phyloP scores from a whole-genome alignment of 148 eudicot genomes.

The Talinum fruticosum region DNA sequence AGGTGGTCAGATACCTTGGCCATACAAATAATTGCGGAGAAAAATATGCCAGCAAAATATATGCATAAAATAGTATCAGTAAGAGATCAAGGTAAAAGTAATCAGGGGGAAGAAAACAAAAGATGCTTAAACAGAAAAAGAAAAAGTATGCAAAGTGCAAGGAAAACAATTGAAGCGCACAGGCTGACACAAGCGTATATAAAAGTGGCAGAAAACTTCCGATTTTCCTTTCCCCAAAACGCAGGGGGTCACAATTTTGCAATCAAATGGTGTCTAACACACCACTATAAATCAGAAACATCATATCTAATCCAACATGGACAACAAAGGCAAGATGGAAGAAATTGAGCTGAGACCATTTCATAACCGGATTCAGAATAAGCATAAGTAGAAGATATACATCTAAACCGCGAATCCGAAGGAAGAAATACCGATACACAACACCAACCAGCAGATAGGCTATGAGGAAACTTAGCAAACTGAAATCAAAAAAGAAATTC shows the following conservation, averaged over 20 bases:
- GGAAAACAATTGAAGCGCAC: not conserved
- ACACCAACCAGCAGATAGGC: slow-evolving; percentile 64
- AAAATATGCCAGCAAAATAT: not conserved
- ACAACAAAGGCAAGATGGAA: slow-evolving; percentile 4
- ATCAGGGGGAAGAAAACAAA: not conserved
- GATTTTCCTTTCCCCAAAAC: not conserved
- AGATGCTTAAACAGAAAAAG: not conserved
- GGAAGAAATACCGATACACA: slow-evolving; percentile 68
- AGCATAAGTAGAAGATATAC: slow-evolving; percentile 37
- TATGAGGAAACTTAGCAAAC: slow-evolving; percentile 64
- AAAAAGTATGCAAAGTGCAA: not conserved
- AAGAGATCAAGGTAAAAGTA: not conserved
- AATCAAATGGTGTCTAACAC: not conserved
- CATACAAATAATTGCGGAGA: not conserved
- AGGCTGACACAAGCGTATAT: not conserved
- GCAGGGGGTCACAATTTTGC: not conserved
- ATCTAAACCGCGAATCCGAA: slow-evolving; percentile 71
- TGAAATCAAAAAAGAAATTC: slow-evolving; percentile 29
- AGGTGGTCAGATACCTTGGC: not conserved
- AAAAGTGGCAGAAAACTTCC: not conserved
- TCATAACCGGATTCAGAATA: slow-evolving; percentile 5
- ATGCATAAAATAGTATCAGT: not conserved
- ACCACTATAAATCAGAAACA: not conserved
- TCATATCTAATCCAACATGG: slow-evolving; percentile 6
- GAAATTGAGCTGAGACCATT: not conserved